phyloP scores from a whole-genome alignment of 139 green algal genomes.

The Chlamydomonas incerta region DNA sequence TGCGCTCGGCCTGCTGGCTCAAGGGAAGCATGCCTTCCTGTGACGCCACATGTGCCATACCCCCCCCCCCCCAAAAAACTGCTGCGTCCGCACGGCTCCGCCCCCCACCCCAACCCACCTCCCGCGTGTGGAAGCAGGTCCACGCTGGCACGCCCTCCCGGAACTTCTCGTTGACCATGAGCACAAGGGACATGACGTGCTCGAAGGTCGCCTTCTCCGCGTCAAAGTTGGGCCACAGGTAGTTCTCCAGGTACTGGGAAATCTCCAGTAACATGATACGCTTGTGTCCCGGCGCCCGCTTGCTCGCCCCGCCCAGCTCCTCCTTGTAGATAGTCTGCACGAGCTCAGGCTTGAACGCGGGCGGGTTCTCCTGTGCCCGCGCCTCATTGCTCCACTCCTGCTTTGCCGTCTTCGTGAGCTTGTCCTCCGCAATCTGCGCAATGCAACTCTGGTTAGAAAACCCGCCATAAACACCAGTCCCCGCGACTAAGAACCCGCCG shows the following conservation, averaged over 20 bases:
- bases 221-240: slow-evolving; percentile 93
- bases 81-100: background rate
- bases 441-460: background rate
- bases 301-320: slow-evolving; percentile 66
- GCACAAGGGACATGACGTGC: slow-evolving; percentile 90
- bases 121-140: slow-evolving; percentile 74
- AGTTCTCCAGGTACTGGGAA: slow-evolving; percentile 96
- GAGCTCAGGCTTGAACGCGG: slow-evolving; percentile 70
- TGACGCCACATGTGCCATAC: too few species aligned
- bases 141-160: slow-evolving; percentile 86
- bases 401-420: slow-evolving; percentile 50
- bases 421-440: slow-evolving; percentile 56
- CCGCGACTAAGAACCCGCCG: too few species aligned
- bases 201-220: slow-evolving; percentile 59
- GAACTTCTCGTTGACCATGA: slow-evolving; percentile 98
- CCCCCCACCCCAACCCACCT: slow-evolving; percentile 48
- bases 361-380: background rate
- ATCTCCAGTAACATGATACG: slow-evolving; percentile 88
- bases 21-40: too few species aligned
- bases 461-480: background rate
- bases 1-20: too few species aligned
- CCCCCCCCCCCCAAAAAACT: background rate
- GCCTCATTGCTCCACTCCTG: slow-evolving; percentile 63
- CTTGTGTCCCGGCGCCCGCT: slow-evolving; percentile 59
- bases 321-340: slow-evolving; percentile 74